Percentiles rank a stretch among this genome's conserved stretches.
phyloP scores from a whole-genome alignment of 2,329 filamentous ascomycete species.

The Aspergillus brunneoviolaceus region DNA sequence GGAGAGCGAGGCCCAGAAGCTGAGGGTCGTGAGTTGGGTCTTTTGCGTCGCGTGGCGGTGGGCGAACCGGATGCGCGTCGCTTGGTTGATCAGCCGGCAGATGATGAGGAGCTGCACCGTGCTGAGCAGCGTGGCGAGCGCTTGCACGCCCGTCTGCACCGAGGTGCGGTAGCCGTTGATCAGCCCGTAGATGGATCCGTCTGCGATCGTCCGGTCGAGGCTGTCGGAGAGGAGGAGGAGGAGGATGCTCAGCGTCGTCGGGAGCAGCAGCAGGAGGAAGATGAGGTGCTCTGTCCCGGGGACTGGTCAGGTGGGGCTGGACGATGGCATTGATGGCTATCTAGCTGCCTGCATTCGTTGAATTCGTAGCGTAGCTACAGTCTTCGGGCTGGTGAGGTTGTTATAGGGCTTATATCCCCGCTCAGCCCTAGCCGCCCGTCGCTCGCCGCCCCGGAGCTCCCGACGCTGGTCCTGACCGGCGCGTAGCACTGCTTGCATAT shows the following conservation, averaged over 20 bases:
- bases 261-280: not conserved
- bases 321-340: not conserved
- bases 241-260: not conserved
- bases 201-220: not conserved
- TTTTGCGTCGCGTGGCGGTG: not conserved
- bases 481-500: too few relatives aligned
- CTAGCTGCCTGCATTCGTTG: not conserved
- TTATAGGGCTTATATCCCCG: too few relatives aligned
- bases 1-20: not conserved
- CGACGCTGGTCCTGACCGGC: too few relatives aligned
- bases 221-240: not conserved
- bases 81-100: conserved; percentile 1
- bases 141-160: not conserved
- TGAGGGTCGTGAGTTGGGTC: not conserved
- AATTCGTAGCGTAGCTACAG: too few relatives aligned
- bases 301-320: not conserved
- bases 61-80: not conserved
- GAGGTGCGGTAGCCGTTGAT: conserved; percentile 1
- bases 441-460: too few relatives aligned
- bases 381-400: too few relatives aligned
- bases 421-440: too few relatives aligned
- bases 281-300: not conserved
- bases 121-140: not conserved
- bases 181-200: not conserved
- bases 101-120: not conserved